phyloP scores from a whole-genome alignment of 768 basidiomycete species.

The Mycena rosella region DNA sequence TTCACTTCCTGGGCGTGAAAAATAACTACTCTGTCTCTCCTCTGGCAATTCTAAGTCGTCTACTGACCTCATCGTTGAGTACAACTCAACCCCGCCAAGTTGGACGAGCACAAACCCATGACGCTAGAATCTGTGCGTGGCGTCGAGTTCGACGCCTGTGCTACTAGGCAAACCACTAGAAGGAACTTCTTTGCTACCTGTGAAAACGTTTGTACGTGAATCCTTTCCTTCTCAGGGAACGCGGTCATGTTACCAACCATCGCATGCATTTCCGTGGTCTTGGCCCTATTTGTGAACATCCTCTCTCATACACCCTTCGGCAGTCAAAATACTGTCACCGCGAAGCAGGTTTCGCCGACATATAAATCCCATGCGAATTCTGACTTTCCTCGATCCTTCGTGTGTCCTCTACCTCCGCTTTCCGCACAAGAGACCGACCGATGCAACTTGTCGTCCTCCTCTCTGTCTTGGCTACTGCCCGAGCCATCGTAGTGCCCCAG shows the following conservation, averaged over 20 bases:
- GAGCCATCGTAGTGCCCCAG: constrained; percentile 26
- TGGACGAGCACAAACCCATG: too few relatives aligned
- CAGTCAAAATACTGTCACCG: not conserved
- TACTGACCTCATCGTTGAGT: too few relatives aligned
- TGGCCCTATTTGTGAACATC: not conserved
- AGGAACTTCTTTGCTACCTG: not conserved
- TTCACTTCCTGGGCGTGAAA: too few relatives aligned
- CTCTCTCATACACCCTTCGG: not conserved
- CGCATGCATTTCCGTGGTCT: not conserved
- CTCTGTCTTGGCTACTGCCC: constrained; percentile 22
- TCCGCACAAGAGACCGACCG: not conserved
- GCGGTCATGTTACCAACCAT: not conserved
- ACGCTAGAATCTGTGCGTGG: too few relatives aligned
- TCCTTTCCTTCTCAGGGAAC: too few relatives aligned
- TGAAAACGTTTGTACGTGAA: too few relatives aligned
- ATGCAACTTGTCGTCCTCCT: constrained; percentile 19
- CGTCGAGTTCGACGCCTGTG: too few relatives aligned
- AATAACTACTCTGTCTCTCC: too few relatives aligned
- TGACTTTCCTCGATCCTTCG: too few relatives aligned
- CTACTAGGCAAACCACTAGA: too few relatives aligned
- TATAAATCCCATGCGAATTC: not conserved
- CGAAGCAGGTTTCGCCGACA: not conserved
- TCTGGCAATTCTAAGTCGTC: too few relatives aligned
- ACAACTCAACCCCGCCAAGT: too few relatives aligned
- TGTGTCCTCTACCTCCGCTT: not conserved